phyloP scores from a whole-genome alignment of 257 asterid genomes.

The Solanum pimpinellifolium region DNA sequence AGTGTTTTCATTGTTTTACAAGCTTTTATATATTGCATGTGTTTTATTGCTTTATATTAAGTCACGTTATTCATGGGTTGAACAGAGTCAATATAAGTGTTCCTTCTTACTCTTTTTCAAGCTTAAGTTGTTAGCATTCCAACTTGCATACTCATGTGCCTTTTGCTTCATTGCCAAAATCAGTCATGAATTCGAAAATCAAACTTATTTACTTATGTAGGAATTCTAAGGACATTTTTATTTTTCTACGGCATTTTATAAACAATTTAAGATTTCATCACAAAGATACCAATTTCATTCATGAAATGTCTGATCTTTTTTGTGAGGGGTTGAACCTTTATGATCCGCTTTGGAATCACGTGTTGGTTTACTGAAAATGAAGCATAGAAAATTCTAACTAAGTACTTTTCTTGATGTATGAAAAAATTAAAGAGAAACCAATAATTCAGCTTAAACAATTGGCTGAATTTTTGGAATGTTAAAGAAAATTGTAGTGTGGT shows the following conservation, averaged over 20 bases:
- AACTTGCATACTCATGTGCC: neutral
- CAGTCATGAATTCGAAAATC: neutral
- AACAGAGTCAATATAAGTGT: no score
- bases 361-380: neutral
- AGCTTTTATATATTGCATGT: no score
- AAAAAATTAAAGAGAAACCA: neutral
- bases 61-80: no score
- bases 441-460: neutral
- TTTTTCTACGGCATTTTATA: neutral
- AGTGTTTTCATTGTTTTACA: no score
- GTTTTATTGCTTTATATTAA: no score
- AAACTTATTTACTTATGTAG: neutral
- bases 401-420: conserved; percentile 3
- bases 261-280: neutral
- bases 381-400: neutral
- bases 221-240: neutral
- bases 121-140: no score
- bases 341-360: neutral
- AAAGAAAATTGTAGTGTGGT: neutral
- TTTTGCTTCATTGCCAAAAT: neutral
- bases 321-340: neutral
- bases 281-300: neutral
- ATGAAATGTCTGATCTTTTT: neutral
- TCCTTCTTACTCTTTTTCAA: no score
- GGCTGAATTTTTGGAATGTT: neutral